Conservation (phyloP, 2,329 filamentous ascomycete species). For the Rosellinia necatrix region DNA sequence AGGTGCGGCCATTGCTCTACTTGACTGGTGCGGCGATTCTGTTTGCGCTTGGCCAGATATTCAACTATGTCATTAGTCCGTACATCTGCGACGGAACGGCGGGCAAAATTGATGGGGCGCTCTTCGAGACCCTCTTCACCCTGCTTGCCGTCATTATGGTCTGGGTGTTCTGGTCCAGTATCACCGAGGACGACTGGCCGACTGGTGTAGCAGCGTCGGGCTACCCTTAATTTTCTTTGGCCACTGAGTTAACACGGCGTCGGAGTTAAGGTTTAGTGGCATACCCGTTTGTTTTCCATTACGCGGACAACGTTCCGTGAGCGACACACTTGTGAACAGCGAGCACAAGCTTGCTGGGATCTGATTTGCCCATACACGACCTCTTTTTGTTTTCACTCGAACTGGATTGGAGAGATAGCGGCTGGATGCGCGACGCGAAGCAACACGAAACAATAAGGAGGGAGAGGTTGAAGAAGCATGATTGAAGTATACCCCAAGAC, state of each 20-base stretch:
- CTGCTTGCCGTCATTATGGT: slow-evolving; percentile 79
- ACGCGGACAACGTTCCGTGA: slow-evolving; percentile 26
- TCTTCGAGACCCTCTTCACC: slow-evolving; percentile 95
- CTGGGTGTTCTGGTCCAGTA: slow-evolving; percentile 98
- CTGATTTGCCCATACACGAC: slow-evolving; percentile 27
- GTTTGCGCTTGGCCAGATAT: slow-evolving; percentile 91
- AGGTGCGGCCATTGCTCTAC: slow-evolving; percentile 91
- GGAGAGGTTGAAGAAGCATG: slow-evolving; percentile 28
- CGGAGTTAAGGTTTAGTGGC: slow-evolving; percentile 41
- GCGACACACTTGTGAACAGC: slow-evolving; percentile 11
- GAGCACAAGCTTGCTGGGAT: slow-evolving; percentile 26
- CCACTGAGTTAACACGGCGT: slow-evolving; percentile 37
- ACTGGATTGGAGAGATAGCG: slow-evolving; percentile 22
- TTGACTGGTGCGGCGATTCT: slow-evolving; percentile 73
- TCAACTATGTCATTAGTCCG: slow-evolving; percentile 91
- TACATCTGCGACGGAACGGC: slow-evolving; percentile 84
- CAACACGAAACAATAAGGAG: slow-evolving; percentile 22
- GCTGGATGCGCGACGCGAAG: slow-evolving; percentile 31
- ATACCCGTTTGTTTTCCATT: slow-evolving; percentile 42
- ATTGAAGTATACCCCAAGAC: slow-evolving; percentile 41
- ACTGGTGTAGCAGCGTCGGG: slow-evolving; percentile 47
- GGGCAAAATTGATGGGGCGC: slow-evolving; percentile 87
- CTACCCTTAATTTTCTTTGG: slow-evolving; percentile 45
- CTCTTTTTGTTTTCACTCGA: slow-evolving; percentile 6
- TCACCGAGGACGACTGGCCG: slow-evolving; percentile 98